Evolutionary conservation across 768 basidiomycete species (phyloP), one percentile per base, ranked within the genome.

Genomic region (Tylopilus plumbeoviolaceoides): DNA sequence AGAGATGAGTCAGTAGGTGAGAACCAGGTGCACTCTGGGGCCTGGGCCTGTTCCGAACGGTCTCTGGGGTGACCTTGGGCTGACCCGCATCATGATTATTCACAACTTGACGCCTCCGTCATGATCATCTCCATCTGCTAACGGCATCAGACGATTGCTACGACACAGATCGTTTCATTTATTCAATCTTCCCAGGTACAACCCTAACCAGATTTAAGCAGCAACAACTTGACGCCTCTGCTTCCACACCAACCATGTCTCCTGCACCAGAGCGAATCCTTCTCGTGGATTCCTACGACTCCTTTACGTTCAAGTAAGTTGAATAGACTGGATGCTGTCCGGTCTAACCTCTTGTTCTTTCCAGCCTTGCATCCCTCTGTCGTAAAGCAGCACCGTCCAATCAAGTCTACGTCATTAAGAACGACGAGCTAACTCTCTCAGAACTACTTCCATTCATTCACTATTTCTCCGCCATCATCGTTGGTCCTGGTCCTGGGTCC

Each of bases 271-370:
- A 82, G 42, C 75, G 79, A 48, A 73, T 92, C 44, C 75, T 91
- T 28, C 74, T 92, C 43, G 75, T 91, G 28, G 90, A 91, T 65
- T 91, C 89, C 0, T 90, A 91, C 59, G 90, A 91, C 67, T 91
- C 89, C 2, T 92, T 91, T 69, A 88, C 90, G n/a, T 80, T 81
- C 80, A 92, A 91, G 89, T 90, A 50, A 53, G 85, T 75, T n/a
- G 30, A 30, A 2, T 7, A 41, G 23, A 31, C 12, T 21, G 5
- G 11, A 15, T 12, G 55, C 30, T 27, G 45, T 28, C 42, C 31
- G 25, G 44, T 50, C 45, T 51, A 20, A 21, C 15, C 17, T 36
- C 33, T 27, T 54, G 30, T 48, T 50, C 17, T 9, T 12, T 36
- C 20, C 51, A 91, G 90, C 63, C 81, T 92, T 50, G 89, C 88